Percentiles rank a stretch among this genome's conserved stretches.
These are phyloP conservation scores for Fusarium equiseti DNA, from an alignment of 2,329 filamentous ascomycete species.

Conservation along the genomic window DNA sequence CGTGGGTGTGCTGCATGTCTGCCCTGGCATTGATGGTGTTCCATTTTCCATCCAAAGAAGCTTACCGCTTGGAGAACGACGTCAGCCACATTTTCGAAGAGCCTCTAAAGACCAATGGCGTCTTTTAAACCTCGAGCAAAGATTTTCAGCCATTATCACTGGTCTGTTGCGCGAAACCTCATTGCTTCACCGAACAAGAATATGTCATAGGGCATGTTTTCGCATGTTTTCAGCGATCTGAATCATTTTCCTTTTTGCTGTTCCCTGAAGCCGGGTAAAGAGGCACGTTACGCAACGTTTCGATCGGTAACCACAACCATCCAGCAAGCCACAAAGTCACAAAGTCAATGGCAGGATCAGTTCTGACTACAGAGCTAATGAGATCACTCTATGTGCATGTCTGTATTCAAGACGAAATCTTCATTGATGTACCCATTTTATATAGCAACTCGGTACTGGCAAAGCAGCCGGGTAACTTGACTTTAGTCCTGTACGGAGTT, in stretches of 20 bases:
- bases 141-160: neutral
- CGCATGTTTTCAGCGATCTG: neutral
- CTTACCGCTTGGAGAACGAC: conserved; percentile 11
- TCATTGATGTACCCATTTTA: neutral
- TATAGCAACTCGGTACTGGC: neutral
- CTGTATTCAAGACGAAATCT: neutral
- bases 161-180: neutral
- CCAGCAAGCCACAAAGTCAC: neutral
- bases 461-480: neutral
- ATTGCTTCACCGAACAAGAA: neutral
- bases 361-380: neutral
- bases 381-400: neutral
- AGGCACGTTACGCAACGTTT: neutral
- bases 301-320: neutral
- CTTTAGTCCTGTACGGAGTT: neutral
- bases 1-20: conserved; percentile 14
- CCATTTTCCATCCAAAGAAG: conserved; percentile 11
- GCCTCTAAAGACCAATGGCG: conserved; percentile 11
- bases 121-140: neutral
- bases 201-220: neutral
- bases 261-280: neutral
- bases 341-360: neutral
- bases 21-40: neutral
- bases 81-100: conserved; percentile 8
- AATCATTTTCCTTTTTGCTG: no score